Conservation (phyloP, 371 early-diverging fungal species). For the Nematocida minor region DNA sequence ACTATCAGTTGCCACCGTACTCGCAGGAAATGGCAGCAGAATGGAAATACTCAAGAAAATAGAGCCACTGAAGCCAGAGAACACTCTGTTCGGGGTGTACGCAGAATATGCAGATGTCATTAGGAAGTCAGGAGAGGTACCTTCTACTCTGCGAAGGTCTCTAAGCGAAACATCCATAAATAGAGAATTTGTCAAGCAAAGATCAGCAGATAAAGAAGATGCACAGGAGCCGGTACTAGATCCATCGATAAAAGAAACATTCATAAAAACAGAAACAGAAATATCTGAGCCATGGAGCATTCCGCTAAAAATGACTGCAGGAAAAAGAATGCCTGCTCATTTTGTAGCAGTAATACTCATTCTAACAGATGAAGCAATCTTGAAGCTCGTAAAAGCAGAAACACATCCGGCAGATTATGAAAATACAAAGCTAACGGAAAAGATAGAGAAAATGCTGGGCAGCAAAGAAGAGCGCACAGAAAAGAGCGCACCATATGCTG, state of each 20-base stretch:
- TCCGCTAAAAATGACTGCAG: constrained; percentile 23
- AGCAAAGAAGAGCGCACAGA: background rate
- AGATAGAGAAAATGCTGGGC: background rate
- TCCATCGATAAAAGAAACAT: constrained; percentile 7
- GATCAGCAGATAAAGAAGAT: background rate
- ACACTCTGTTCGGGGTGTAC: constrained; percentile 10
- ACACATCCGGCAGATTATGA: constrained; percentile 1
- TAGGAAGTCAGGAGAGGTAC: background rate
- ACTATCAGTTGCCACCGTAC: constrained; percentile 76
- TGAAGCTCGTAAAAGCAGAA: background rate
- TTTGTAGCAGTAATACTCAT: constrained; percentile 33
- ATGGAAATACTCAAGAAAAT: constrained; percentile 7
- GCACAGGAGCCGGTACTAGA: too few relatives aligned
- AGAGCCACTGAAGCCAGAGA: background rate
- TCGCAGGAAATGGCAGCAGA: background rate
- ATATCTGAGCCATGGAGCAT: constrained; percentile 18
- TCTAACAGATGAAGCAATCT: background rate
- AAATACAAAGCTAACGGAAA: background rate
- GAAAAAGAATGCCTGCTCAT: constrained; percentile 34
- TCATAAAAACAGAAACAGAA: constrained; percentile 3
- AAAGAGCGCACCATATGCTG: background rate
- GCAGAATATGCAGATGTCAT: background rate
- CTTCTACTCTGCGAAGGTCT: background rate
- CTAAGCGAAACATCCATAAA: background rate
- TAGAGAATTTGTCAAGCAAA: background rate